Conservation (phyloP, 2,329 filamentous ascomycete genomes). For the Taxawa tesnikishii region DNA sequence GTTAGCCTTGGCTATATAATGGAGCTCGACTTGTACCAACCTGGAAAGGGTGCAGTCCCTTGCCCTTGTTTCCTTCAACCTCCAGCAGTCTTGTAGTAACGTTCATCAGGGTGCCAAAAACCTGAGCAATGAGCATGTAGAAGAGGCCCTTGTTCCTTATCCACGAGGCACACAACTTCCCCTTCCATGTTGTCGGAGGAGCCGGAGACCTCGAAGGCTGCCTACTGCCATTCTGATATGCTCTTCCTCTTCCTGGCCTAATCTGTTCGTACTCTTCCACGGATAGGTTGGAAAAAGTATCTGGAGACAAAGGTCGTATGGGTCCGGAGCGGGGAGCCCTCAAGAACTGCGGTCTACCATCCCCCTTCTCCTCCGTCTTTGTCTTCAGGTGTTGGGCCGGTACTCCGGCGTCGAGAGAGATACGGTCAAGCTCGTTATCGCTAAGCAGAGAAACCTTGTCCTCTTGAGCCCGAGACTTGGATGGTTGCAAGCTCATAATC, state of each 20-base stretch:
- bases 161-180: slow-evolving; percentile 37
- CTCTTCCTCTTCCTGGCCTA: not conserved
- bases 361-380: not conserved
- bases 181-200: slow-evolving; percentile 17
- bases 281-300: slow-evolving; percentile 27
- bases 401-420: not conserved
- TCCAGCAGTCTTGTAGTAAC: slow-evolving; percentile 67
- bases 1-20: slow-evolving; percentile 2
- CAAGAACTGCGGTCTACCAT: slow-evolving; percentile 2
- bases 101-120: slow-evolving; percentile 81
- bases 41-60: slow-evolving; percentile 70
- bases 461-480: slow-evolving; percentile 1
- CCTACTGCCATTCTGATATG: not conserved
- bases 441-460: slow-evolving; percentile 3
- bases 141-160: slow-evolving; percentile 57
- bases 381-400: not conserved
- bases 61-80: slow-evolving; percentile 49
- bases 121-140: slow-evolving; percentile 60
- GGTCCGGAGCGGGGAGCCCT: slow-evolving; percentile 6
- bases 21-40: slow-evolving; percentile 17
- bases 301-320: slow-evolving; percentile 27
- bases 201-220: slow-evolving; percentile 6
- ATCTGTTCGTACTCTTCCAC: slow-evolving; percentile 20
- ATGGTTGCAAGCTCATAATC: not conserved
- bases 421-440: slow-evolving; percentile 1